Conservation (phyloP, 1,284 basidiomycete genomes). For the Apiotrichum gamsii region DNA sequence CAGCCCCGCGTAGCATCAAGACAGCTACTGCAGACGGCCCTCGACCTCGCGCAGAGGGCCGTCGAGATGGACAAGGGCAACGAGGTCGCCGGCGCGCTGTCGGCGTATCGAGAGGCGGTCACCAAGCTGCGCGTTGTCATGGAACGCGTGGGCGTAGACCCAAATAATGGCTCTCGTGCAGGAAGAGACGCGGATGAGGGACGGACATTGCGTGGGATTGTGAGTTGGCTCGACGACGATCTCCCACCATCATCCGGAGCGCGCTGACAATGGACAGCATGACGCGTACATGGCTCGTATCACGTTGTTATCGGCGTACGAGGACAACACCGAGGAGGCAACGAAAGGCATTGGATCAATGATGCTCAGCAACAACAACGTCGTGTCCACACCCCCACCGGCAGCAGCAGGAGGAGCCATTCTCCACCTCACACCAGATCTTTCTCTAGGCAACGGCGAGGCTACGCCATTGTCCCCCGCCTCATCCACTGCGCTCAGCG, state of each 20-base stretch:
- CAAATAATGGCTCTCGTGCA: slow-evolving; percentile 10
- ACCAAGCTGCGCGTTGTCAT: slow-evolving; percentile 43
- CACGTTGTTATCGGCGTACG: slow-evolving; percentile 35
- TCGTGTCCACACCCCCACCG: slow-evolving; percentile 3
- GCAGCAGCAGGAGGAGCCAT: slow-evolving; percentile 7
- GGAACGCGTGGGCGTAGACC: slow-evolving; percentile 43
- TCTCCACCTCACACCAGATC: neutral
- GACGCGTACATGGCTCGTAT: slow-evolving; percentile 47
- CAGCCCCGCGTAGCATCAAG: slow-evolving; percentile 38
- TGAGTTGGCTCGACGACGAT: slow-evolving; percentile 24
- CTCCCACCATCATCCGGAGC: too few relatives aligned
- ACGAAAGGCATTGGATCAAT: neutral
- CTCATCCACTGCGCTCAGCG: slow-evolving; percentile 1
- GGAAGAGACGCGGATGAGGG: slow-evolving; percentile 45
- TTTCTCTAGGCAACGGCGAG: slow-evolving; percentile 7
- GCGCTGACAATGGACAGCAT: slow-evolving; percentile 27
- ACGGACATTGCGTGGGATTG: slow-evolving; percentile 45
- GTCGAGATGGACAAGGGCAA: slow-evolving; percentile 48
- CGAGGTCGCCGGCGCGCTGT: slow-evolving; percentile 43
- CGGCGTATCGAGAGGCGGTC: slow-evolving; percentile 45
- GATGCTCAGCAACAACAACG: slow-evolving; percentile 2
- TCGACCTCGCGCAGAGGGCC: slow-evolving; percentile 46
- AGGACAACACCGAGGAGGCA: slow-evolving; percentile 12
- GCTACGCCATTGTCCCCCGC: slow-evolving; percentile 9
- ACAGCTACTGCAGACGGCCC: slow-evolving; percentile 43